Evolutionary conservation across 768 basidiomycete genomes (phyloP), one percentile per base, ranked within the genome.

Genomic region (Macrolepiota fuliginosa): DNA sequence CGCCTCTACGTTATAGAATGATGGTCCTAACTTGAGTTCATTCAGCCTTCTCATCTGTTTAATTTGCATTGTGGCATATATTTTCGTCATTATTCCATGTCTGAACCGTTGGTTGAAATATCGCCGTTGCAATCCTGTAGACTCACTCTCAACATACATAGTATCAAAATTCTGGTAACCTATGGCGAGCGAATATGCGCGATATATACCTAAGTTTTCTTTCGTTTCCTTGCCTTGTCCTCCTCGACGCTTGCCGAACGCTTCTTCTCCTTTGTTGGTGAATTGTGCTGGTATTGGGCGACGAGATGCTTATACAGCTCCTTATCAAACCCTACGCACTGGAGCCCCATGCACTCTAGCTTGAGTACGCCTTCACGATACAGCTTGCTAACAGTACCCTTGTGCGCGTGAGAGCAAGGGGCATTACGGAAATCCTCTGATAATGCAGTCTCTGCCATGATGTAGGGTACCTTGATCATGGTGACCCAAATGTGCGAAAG

Each of bases 261-360:
- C 10, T 27, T 47, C 27, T 45, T 56, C 25, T 39, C 25, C 42
- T 57, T 57, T 9, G 27, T 5, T n/a, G 40, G 55, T 46, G 42
- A 35, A 4, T 6, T 11, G 6, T 29, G 19, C 12, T 57, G 42
- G n/a, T 47, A 2, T 10, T 25, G 56, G 25, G 24, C 11, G 12
- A 51, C 46, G 17, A 58, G 46, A 7, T 17, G 2, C n/a, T 58
- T 22, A 12, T 58, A 51, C 5, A 58, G 15, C n/a, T 58, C 6
- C 17, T 39, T 13, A 4, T 39, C 50, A 15, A 58, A 58, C 5
- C 57, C 57, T 13, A 51, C 47, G 25, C 47, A 58, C 39, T 50
- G 57, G 2, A 58, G 49, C 1, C 47, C 57, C 47, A 58, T 51
- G 32, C 47, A 58, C 37, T 58, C 57, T 4, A 51, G 24, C 22